phyloP scores from a whole-genome alignment of 1,139 yeast genomes.

The Yamadazyma aaseri region DNA sequence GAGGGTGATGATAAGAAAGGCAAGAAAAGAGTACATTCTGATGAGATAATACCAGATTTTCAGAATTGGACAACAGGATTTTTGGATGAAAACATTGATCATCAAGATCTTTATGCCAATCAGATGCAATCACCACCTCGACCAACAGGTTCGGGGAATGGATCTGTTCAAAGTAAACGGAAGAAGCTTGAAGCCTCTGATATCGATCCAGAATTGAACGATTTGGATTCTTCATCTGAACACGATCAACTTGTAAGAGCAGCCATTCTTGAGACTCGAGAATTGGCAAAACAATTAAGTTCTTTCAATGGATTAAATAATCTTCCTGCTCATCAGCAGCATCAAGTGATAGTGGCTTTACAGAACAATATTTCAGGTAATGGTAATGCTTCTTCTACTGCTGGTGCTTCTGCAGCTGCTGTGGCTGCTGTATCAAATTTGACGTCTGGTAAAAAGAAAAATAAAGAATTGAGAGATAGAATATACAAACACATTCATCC shows the following conservation, averaged over 20 bases:
- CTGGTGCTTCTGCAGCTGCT: too few species aligned
- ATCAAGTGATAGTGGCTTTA: conserved; percentile 21
- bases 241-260: conserved; percentile 66
- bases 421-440: conserved; percentile 6
- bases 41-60: conserved; percentile 43
- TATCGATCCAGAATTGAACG: conserved; percentile 64
- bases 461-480: conserved; percentile 6
- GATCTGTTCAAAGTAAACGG: not conserved
- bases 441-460: conserved; percentile 11
- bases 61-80: conserved; percentile 56
- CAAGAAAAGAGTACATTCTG: conserved; percentile 18
- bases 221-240: conserved; percentile 44
- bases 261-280: conserved; percentile 65
- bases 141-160: too few species aligned
- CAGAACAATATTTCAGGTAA: conserved; percentile 8
- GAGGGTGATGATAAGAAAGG: conserved; percentile 21
- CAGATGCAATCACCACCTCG: not conserved
- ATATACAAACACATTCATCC: conserved; percentile 1
- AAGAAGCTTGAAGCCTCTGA: conserved; percentile 13
- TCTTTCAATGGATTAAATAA: conserved; percentile 12
- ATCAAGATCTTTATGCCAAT: conserved; percentile 1
- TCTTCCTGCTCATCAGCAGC: conserved; percentile 28
- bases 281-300: conserved; percentile 46
- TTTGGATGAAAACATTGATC: conserved; percentile 35
- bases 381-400: too few species aligned